These are phyloP conservation scores for Raphanus sativus DNA, from an alignment of 345 rosid species.

Conservation along the genomic window DNA sequence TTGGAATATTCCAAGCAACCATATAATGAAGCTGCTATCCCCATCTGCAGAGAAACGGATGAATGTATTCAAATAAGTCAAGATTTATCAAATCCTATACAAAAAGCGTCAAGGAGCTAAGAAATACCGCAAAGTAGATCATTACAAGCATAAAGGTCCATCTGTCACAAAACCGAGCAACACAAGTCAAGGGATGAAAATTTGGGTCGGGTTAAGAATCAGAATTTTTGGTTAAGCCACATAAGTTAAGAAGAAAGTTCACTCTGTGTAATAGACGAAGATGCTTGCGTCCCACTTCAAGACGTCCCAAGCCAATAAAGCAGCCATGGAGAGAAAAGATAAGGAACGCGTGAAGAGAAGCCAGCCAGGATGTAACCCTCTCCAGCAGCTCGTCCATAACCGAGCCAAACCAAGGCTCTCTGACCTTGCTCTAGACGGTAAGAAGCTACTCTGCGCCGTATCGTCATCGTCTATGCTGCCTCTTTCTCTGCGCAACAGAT, in stretches of 20 bases:
- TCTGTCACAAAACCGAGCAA: slow-evolving; percentile 47
- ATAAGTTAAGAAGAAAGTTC: slow-evolving; percentile 5
- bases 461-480: slow-evolving; percentile 34
- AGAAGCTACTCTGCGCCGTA: slow-evolving; percentile 47
- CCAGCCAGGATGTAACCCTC: slow-evolving; percentile 76
- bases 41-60: neutral
- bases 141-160: slow-evolving; percentile 84
- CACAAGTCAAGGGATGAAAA: neutral
- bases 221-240: neutral
- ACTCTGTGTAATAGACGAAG: slow-evolving; percentile 89
- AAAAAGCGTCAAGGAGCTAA: neutral
- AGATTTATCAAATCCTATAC: neutral
- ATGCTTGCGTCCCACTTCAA: slow-evolving; percentile 50
- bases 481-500: slow-evolving; percentile 54
- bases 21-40: slow-evolving; percentile 48
- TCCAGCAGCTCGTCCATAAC: slow-evolving; percentile 87
- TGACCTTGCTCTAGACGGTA: slow-evolving; percentile 41
- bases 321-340: slow-evolving; percentile 63
- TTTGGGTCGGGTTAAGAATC: neutral
- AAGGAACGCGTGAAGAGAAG: slow-evolving; percentile 63
- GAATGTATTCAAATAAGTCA: neutral
- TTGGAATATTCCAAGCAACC: slow-evolving; percentile 61
- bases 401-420: slow-evolving; percentile 47
- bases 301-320: slow-evolving; percentile 61
- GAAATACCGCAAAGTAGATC: slow-evolving; percentile 85